Percentiles rank a stretch among this genome's conserved stretches.
Conservation (phyloP, 352 stramenopile species). For the Chrysophaeum taylorii region DNA sequence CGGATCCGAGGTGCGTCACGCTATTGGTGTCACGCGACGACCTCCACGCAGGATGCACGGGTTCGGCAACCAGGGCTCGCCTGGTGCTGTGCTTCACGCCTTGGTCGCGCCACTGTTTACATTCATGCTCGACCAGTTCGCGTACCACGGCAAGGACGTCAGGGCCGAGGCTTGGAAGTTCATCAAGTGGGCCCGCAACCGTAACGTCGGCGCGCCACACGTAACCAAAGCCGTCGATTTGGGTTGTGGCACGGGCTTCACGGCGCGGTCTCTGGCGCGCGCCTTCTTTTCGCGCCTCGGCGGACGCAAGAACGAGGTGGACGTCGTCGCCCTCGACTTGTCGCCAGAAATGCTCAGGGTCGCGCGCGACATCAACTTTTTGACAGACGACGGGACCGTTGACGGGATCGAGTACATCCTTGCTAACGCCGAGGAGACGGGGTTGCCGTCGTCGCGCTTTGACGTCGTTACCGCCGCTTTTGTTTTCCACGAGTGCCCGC, state of each 20-base stretch:
- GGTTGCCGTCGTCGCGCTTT: neutral
- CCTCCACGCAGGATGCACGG: no score
- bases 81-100: neutral
- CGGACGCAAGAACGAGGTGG: no score
- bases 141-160: neutral
- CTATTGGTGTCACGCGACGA: no score
- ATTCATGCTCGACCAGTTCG: neutral
- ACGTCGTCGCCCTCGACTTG: neutral
- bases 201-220: neutral
- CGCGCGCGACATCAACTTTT: neutral
- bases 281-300: no score
- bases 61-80: neutral
- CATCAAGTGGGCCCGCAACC: neutral
- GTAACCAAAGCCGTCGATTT: neutral
- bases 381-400: neutral
- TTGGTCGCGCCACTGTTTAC: neutral
- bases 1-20: no score
- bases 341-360: neutral
- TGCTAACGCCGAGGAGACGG: slow-evolving; percentile 1
- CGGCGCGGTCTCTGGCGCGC: neutral
- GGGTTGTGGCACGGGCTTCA: neutral
- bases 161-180: neutral
- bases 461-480: slow-evolving; percentile 4
- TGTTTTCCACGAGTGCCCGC: neutral
- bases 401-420: neutral